Evolutionary conservation across 352 stramenopile species (phyloP).

Genomic region (Globisporangium paroecandrum): DNA sequence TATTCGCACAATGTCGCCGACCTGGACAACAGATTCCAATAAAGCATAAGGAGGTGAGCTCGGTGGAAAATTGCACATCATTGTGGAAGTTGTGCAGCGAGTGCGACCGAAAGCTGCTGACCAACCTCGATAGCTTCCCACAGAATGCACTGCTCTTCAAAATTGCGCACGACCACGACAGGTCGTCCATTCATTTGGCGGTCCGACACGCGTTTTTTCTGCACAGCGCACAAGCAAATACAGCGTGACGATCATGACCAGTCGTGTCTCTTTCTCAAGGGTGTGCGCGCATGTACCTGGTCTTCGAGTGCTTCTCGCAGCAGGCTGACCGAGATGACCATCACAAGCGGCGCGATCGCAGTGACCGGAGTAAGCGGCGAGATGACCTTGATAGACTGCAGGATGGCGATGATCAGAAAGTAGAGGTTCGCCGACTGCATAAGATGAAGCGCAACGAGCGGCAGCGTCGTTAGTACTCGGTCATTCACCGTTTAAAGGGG

Average conservation of each 20-base stretch:
- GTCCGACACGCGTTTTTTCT: constrained; percentile 58
- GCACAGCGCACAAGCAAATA: constrained; percentile 1
- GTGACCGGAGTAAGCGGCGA: constrained; percentile 55
- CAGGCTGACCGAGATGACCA: constrained; percentile 77
- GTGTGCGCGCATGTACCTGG: constrained; percentile 24
- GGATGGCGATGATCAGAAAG: constrained; percentile 45
- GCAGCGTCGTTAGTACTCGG: background rate
- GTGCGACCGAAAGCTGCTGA: background rate
- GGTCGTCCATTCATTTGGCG: constrained; percentile 57
- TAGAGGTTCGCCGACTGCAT: constrained; percentile 78
- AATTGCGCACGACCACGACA: constrained; percentile 55
- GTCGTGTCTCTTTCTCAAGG: too few relatives aligned
- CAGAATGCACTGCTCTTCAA: constrained; percentile 48
- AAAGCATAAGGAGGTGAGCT: background rate
- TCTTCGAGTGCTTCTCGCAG: constrained; percentile 81
- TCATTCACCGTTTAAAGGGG: constrained; percentile 24
- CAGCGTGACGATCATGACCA: background rate
- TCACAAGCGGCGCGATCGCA: constrained; percentile 75
- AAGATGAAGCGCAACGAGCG: background rate
- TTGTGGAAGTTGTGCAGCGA: too few relatives aligned
- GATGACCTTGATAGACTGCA: constrained; percentile 83
- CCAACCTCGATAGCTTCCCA: constrained; percentile 77
- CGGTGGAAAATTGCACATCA: background rate
- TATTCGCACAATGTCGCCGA: constrained; percentile 86
- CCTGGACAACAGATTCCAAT: constrained; percentile 22